A percentile compares a stretch with the other conserved stretches of the same genome.
Evolutionary conservation across 441 rosid species (phyloP).

Genomic region (Eruca vesicaria): DNA sequence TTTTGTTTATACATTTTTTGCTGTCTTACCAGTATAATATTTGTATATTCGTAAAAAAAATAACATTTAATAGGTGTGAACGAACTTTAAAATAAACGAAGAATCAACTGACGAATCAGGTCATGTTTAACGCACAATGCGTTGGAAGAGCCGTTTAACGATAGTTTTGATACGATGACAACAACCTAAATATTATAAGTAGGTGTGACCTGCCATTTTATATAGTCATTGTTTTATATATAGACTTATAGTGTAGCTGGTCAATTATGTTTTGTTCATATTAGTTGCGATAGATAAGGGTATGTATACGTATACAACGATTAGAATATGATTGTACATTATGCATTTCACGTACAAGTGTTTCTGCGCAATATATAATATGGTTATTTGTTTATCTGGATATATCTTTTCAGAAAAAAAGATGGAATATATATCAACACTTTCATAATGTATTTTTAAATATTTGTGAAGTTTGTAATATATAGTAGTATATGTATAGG

Average conservation of each 20-base stretch:
- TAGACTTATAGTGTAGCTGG: background rate
- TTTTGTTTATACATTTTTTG: constrained; percentile 7
- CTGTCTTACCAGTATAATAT: constrained; percentile 4
- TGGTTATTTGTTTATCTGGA: too few species aligned
- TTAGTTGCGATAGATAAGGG: background rate
- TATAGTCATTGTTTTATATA: background rate
- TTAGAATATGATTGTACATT: too few species aligned
- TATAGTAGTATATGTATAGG: too few species aligned
- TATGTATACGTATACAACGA: too few species aligned
- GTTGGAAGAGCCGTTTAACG: constrained; percentile 3
- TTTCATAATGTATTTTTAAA: too few species aligned
- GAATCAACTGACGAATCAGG: background rate
- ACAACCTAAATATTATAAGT: background rate
- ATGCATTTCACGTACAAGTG: too few species aligned
- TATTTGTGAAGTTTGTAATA: too few species aligned
- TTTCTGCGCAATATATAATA: background rate
- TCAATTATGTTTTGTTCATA: constrained; percentile 1
- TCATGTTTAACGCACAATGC: constrained; percentile 7
- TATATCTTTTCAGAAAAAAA: too few species aligned
- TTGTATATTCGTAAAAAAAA: background rate
- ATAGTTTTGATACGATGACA: background rate
- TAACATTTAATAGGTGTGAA: constrained; percentile 8
- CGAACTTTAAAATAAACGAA: background rate
- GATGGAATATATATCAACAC: too few species aligned
- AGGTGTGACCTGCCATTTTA: constrained; percentile 14